Evolutionary conservation across 768 basidiomycete species (phyloP).

Genomic region (Pholiota molesta): DNA sequence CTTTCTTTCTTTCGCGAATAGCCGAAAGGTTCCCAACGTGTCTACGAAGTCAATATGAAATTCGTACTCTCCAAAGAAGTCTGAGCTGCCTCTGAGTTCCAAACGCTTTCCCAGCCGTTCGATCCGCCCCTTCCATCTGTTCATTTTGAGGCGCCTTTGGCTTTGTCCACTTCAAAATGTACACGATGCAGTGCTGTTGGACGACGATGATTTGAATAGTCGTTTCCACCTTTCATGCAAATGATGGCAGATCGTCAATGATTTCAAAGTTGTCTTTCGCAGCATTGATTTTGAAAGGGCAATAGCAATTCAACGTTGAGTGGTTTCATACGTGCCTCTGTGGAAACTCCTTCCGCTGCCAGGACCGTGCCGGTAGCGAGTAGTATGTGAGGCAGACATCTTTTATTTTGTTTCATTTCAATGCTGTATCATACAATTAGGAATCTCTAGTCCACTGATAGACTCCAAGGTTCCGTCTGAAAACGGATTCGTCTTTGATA

Average conservation of each 20-base stretch:
- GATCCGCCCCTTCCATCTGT: constrained; percentile 11
- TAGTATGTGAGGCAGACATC: constrained; percentile 86
- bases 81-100: background rate
- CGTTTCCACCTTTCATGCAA: background rate
- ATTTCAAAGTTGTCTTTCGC: constrained; percentile 1
- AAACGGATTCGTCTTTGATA: background rate
- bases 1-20: background rate
- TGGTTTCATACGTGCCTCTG: constrained; percentile 63
- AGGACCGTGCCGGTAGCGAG: constrained; percentile 76
- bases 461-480: no score
- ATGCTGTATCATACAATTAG: no score
- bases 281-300: constrained; percentile 20
- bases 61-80: background rate
- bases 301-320: constrained; percentile 46
- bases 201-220: constrained; percentile 19
- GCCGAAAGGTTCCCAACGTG: background rate
- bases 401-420: constrained; percentile 1
- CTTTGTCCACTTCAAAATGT: constrained; percentile 24
- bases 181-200: constrained; percentile 20
- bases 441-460: background rate
- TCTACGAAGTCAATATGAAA: background rate
- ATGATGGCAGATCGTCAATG: constrained; percentile 10
- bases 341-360: constrained; percentile 83
- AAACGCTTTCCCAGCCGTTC: background rate
- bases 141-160: constrained; percentile 20